Conservation (phyloP, 495 filamentous ascomycete genomes). For the Haplographium delicatum region DNA sequence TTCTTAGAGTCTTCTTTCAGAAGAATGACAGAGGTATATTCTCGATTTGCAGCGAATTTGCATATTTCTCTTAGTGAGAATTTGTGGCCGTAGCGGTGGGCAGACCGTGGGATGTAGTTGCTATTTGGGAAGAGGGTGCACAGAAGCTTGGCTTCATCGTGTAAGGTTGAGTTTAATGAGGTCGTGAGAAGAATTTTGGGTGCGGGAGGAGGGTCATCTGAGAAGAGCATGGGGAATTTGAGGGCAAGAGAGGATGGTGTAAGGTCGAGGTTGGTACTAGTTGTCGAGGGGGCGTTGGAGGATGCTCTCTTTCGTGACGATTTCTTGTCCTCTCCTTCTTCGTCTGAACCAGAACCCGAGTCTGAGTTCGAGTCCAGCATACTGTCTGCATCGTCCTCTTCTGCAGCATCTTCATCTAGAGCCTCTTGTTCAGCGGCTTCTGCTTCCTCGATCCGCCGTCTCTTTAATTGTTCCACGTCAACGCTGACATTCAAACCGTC, state of each 20-base stretch:
- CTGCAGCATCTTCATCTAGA: constrained; percentile 37
- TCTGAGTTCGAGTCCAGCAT: constrained; percentile 60
- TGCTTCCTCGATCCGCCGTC: constrained; percentile 61
- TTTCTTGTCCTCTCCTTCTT: constrained; percentile 33
- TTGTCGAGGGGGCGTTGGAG: constrained; percentile 53
- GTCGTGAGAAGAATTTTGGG: constrained; percentile 91
- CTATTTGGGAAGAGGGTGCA: constrained; percentile 80
- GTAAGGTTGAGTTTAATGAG: constrained; percentile 74
- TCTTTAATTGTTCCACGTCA: constrained; percentile 71
- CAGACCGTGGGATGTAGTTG: constrained; percentile 77
- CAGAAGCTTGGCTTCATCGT: constrained; percentile 72
- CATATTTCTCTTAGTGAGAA: constrained; percentile 88
- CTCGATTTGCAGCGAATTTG: constrained; percentile 72
- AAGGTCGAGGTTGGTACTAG: constrained; percentile 65
- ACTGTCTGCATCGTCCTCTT: constrained; percentile 64
- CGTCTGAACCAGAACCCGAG: constrained; percentile 44
- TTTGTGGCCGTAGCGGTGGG: constrained; percentile 74
- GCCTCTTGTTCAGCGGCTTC: constrained; percentile 48
- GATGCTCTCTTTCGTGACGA: constrained; percentile 26
- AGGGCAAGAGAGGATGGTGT: constrained; percentile 62
- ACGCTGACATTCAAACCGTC: constrained; percentile 69
- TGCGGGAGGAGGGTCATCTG: constrained; percentile 46
- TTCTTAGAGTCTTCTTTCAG: constrained; percentile 81
- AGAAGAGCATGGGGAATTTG: constrained; percentile 81
- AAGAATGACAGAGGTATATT: constrained; percentile 74